Evolutionary conservation across 805 yeast species (phyloP).

Genomic region (Metschnikowia vanudenii): DNA sequence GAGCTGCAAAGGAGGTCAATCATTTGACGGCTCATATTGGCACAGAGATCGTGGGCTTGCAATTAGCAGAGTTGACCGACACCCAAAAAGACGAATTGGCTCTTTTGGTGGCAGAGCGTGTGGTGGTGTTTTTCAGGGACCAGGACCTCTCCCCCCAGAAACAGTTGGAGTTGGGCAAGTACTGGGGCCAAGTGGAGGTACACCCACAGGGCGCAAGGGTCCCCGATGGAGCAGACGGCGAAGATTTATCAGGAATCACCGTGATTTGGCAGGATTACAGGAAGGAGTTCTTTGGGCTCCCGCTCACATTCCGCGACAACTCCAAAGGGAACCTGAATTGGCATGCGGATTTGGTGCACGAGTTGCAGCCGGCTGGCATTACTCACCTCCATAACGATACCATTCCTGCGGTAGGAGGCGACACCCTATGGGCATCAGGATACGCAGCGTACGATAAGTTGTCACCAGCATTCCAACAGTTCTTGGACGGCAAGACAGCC

Average conservation of each 20-base stretch:
- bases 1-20: slow-evolving; percentile 30
- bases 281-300: slow-evolving; percentile 22
- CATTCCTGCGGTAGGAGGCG: slow-evolving; percentile 53
- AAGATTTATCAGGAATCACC: slow-evolving; percentile 25
- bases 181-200: slow-evolving; percentile 32
- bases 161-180: slow-evolving; percentile 31
- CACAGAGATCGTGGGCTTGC: slow-evolving; percentile 32
- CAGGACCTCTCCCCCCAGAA: slow-evolving; percentile 32
- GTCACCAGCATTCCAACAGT: slow-evolving; percentile 49
- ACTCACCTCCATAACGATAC: slow-evolving; percentile 54
- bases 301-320: slow-evolving; percentile 29
- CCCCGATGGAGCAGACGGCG: slow-evolving; percentile 18
- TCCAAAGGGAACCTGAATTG: slow-evolving; percentile 22
- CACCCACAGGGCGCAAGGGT: slow-evolving; percentile 20
- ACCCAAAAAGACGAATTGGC: slow-evolving; percentile 33
- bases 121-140: slow-evolving; percentile 31
- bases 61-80: slow-evolving; percentile 28
- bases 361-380: slow-evolving; percentile 54
- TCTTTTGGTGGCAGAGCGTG: slow-evolving; percentile 30
- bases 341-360: slow-evolving; percentile 57
- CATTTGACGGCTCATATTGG: slow-evolving; percentile 32
- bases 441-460: slow-evolving; percentile 57
- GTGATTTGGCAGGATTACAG: slow-evolving; percentile 34
- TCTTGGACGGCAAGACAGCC: slow-evolving; percentile 53
- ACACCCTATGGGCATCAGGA: slow-evolving; percentile 58